Percentiles rank a stretch among this genome's conserved stretches.
These are phyloP conservation scores for Oryza brachyantha DNA, from an alignment of 176 grass and related monocot genomes.

Conservation along the genomic window DNA sequence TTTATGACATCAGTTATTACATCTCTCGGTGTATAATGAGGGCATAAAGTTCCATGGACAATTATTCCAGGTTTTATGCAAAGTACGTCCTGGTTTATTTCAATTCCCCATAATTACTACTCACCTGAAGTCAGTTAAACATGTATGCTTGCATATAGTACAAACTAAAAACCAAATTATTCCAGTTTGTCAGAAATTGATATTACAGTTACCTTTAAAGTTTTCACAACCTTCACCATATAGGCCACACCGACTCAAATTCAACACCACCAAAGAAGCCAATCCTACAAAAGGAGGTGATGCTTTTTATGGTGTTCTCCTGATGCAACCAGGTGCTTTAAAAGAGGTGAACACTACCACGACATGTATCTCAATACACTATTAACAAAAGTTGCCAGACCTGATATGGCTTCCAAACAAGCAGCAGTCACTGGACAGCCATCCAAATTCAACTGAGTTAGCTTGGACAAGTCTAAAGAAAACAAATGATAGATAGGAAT, in stretches of 20 bases:
- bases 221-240: slow-evolving; percentile 72
- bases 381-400: slow-evolving; percentile 33
- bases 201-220: slow-evolving; percentile 54
- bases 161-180: neutral
- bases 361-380: neutral
- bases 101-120: neutral
- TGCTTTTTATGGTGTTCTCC: neutral
- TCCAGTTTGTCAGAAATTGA: neutral
- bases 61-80: slow-evolving; percentile 12
- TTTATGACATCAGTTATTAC: neutral
- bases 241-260: slow-evolving; percentile 80
- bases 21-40: neutral
- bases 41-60: neutral
- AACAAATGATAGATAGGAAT: slow-evolving; percentile 3
- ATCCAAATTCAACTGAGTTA: slow-evolving; percentile 73
- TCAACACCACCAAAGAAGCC: slow-evolving; percentile 61
- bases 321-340: slow-evolving; percentile 2
- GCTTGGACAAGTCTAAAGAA: slow-evolving; percentile 63
- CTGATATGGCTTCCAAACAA: slow-evolving; percentile 87
- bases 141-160: neutral
- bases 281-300: slow-evolving; percentile 49
- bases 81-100: neutral
- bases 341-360: neutral
- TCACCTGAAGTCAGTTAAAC: neutral
- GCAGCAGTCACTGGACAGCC: slow-evolving; percentile 72